These are phyloP conservation scores for Avena sativa DNA, from an alignment of 176 grass and related monocot genomes.

Conservation along the genomic window DNA sequence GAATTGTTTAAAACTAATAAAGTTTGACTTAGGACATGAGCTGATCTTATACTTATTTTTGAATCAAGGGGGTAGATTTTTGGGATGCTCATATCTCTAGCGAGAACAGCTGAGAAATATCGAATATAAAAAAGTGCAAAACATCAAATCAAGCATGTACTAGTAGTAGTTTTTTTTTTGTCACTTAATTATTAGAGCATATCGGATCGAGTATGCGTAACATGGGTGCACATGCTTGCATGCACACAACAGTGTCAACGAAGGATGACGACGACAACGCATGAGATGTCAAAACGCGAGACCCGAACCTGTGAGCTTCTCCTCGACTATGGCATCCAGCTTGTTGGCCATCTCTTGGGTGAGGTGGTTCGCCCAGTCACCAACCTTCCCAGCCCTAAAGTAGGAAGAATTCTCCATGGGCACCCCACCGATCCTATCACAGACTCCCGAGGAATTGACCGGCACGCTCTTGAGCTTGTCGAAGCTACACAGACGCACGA, in stretches of 20 bases:
- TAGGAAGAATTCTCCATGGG: not conserved
- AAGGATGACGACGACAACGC: not conserved
- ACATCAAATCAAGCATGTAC: not conserved
- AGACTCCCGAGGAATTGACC: not conserved
- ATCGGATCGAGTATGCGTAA: not conserved
- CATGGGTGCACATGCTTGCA: not conserved
- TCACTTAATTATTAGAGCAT: not conserved
- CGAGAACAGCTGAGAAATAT: too few relatives aligned
- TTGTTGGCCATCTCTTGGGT: not conserved
- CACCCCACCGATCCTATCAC: not conserved
- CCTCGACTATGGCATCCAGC: not conserved
- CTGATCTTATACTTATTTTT: too few relatives aligned
- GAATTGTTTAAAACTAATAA: too few relatives aligned
- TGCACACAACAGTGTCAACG: not conserved
- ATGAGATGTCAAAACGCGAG: slow-evolving; percentile 5
- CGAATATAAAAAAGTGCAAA: not conserved
- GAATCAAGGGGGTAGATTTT: too few relatives aligned
- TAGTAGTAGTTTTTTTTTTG: not conserved
- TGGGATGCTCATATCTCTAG: too few relatives aligned
- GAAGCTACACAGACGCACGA: slow-evolving; percentile 7
- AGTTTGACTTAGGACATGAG: too few relatives aligned
- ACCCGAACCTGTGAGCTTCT: not conserved
- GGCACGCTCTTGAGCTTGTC: slow-evolving; percentile 21
- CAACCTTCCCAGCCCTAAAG: not conserved
- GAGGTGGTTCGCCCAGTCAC: slow-evolving; percentile 4